phyloP scores from a whole-genome alignment of 1,139 yeast genomes.

The Diutina pseudorugosa region DNA sequence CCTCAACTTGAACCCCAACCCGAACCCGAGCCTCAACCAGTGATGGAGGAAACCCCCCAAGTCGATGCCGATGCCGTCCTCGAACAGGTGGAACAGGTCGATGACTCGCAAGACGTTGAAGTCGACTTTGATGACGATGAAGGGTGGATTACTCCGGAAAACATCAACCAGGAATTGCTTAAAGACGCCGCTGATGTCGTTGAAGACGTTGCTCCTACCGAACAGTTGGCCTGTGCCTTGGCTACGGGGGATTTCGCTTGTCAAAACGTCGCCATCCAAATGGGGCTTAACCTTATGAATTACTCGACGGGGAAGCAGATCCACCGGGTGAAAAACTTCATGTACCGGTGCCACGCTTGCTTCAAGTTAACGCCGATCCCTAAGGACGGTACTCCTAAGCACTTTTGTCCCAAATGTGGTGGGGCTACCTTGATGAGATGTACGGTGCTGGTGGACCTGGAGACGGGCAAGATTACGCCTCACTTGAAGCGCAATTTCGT shows the following conservation, averaged over 20 bases:
- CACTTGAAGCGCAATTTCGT: constrained; percentile 85
- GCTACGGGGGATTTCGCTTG: constrained; percentile 97
- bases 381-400: constrained; percentile 62
- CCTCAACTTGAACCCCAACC: background rate
- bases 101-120: constrained; percentile 39
- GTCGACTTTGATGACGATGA: constrained; percentile 53
- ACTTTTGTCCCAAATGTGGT: constrained; percentile 95
- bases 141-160: constrained; percentile 93
- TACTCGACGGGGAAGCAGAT: constrained; percentile 77
- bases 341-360: constrained; percentile 97
- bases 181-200: constrained; percentile 45
- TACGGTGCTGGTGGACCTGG: constrained; percentile 73
- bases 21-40: constrained; percentile 5
- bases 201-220: constrained; percentile 17
- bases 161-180: constrained; percentile 53
- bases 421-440: constrained; percentile 83
- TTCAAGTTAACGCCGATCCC: constrained; percentile 72
- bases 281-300: constrained; percentile 80
- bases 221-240: constrained; percentile 54
- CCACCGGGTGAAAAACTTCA: constrained; percentile 75
- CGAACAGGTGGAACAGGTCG: constrained; percentile 9
- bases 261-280: constrained; percentile 87
- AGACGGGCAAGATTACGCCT: constrained; percentile 77
- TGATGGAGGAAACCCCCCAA: constrained; percentile 8
- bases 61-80: constrained; percentile 13